Percentiles rank a stretch among this genome's conserved stretches.
Evolutionary conservation across 1,284 basidiomycete species (phyloP).

Genomic region (Ganoderma meredithae): DNA sequence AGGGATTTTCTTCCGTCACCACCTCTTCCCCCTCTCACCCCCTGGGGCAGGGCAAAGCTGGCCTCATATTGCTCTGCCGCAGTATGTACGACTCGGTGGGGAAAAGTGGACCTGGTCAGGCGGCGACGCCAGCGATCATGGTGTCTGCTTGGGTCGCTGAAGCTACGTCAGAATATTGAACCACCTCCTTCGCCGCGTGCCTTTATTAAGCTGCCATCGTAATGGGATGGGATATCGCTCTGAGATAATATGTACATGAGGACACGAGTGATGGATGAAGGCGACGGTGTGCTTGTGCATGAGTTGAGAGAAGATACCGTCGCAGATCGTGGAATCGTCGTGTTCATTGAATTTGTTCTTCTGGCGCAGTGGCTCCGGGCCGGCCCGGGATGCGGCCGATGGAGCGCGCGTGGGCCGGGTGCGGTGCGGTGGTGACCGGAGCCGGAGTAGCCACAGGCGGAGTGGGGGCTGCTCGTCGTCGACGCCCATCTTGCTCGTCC

Average conservation of each 20-base stretch:
- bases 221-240: too few species aligned
- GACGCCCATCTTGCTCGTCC: conserved; percentile 27
- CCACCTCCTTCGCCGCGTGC: neutral
- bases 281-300: too few species aligned
- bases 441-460: too few species aligned
- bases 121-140: neutral
- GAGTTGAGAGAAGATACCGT: too few species aligned
- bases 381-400: too few species aligned
- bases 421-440: too few species aligned
- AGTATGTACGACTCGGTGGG: neutral
- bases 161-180: neutral
- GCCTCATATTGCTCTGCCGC: neutral
- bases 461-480: conserved; percentile 12
- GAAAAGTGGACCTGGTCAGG: too few species aligned
- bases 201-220: neutral
- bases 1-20: neutral
- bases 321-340: too few species aligned
- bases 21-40: too few species aligned
- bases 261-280: neutral
- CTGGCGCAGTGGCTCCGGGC: too few species aligned
- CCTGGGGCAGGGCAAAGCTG: neutral
- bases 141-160: neutral
- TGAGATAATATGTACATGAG: neutral
- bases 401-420: too few species aligned
- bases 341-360: too few species aligned